These are phyloP conservation scores for Ganoderma lucidum DNA, from an alignment of 1,284 basidiomycete species.

Conservation along the genomic window DNA sequence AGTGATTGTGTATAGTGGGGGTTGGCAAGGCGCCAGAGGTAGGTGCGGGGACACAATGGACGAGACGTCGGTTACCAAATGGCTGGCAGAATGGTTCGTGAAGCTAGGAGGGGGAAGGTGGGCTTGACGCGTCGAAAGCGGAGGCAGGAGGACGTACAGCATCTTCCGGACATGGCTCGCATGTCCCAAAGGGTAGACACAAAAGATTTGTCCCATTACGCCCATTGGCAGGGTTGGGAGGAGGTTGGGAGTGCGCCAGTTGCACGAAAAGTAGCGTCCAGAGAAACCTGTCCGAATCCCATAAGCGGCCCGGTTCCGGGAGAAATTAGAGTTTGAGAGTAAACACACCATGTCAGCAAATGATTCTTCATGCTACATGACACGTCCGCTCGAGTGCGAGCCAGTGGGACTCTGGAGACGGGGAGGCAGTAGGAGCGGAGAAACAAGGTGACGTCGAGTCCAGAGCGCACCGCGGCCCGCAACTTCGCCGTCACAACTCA, in stretches of 20 bases:
- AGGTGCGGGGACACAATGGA: constrained; percentile 72
- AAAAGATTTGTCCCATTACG: constrained; percentile 45
- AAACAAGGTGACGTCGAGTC: background rate
- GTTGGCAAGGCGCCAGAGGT: constrained; percentile 33
- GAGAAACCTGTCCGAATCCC: constrained; percentile 17
- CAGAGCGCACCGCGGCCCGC: background rate
- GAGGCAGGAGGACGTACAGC: constrained; percentile 58
- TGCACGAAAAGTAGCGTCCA: constrained; percentile 21
- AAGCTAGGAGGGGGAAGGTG: constrained; percentile 55
- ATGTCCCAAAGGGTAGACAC: constrained; percentile 82
- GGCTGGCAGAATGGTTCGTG: constrained; percentile 90
- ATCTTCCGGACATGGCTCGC: constrained; percentile 84
- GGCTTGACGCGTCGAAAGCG: constrained; percentile 9
- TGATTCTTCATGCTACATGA: constrained; percentile 27
- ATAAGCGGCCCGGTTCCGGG: too few species aligned
- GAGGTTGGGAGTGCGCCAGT: constrained; percentile 17
- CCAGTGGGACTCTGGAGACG: background rate
- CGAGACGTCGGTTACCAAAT: constrained; percentile 86
- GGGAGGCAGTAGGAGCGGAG: background rate
- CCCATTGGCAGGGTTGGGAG: constrained; percentile 13
- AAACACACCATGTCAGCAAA: constrained; percentile 17
- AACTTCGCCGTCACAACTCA: constrained; percentile 11
- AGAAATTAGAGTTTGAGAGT: too few species aligned
- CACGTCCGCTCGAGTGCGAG: constrained; percentile 4
- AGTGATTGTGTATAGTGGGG: constrained; percentile 20